Conservation (phyloP, 1,139 yeast genomes). For the Pneumocystis jirovecii region DNA sequence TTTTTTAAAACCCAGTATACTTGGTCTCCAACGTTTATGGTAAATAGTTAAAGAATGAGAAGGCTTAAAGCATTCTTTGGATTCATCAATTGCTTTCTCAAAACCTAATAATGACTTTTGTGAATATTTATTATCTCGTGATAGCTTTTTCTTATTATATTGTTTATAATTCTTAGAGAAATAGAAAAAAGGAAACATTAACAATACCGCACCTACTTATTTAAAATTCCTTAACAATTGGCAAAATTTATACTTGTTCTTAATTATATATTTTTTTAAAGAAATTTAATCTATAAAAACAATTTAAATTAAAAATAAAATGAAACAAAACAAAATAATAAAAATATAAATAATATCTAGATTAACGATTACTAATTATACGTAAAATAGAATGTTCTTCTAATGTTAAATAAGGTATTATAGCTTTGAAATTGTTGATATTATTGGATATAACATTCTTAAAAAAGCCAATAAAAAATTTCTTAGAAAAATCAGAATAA, state of each 20-base stretch:
- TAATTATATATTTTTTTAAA: neutral
- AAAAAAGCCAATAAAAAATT: neutral
- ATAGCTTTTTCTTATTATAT: neutral
- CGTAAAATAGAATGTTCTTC: neutral
- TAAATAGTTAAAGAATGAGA: neutral
- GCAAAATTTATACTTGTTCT: neutral
- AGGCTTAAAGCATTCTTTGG: neutral
- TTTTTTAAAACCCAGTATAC: neutral
- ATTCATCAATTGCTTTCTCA: neutral
- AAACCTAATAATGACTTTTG: neutral
- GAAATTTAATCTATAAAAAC: neutral
- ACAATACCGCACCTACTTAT: neutral
- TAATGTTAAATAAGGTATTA: neutral
- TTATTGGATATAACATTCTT: neutral
- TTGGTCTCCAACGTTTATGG: neutral
- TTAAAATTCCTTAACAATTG: neutral
- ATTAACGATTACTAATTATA: neutral
- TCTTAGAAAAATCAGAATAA: neutral
- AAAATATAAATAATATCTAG: neutral
- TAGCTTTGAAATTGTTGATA: neutral
- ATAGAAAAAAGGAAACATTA: neutral
- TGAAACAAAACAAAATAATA: neutral
- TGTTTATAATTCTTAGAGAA: neutral
- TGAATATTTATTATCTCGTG: neutral
- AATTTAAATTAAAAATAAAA: neutral